These are phyloP conservation scores for Kwoniella newhampshirensis DNA, from an alignment of 768 basidiomycete species.

Conservation along the genomic window DNA sequence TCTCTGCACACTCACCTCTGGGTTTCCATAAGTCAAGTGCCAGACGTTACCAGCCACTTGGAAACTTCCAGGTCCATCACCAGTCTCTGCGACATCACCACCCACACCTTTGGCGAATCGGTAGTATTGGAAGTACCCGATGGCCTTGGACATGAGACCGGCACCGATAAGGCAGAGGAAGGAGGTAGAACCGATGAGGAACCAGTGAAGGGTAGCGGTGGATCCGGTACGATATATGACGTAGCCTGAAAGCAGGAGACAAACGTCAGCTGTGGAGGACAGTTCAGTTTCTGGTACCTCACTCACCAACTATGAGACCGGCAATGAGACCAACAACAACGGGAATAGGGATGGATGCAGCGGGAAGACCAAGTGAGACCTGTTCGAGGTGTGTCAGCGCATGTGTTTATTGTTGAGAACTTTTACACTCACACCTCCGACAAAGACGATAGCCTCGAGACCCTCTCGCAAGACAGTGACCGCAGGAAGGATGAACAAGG, in stretches of 20 bases:
- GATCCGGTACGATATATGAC: conserved; percentile 52
- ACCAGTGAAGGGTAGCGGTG: conserved; percentile 68
- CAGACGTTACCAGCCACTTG: conserved; percentile 79
- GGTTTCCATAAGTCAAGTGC: conserved; percentile 53
- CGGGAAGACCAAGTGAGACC: conserved; percentile 77
- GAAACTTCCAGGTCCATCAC: conserved; percentile 77
- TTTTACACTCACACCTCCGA: conserved; percentile 73
- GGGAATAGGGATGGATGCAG: conserved; percentile 83
- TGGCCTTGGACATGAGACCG: conserved; percentile 70
- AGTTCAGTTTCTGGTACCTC: neutral
- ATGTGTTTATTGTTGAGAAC: neutral
- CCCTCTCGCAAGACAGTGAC: conserved; percentile 94
- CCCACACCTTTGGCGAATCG: conserved; percentile 60
- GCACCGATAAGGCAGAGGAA: conserved; percentile 89
- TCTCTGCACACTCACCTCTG: conserved; percentile 20
- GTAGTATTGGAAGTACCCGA: conserved; percentile 71
- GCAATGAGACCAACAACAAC: conserved; percentile 79
- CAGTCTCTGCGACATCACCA: conserved; percentile 60
- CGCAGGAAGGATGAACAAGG: conserved; percentile 82
- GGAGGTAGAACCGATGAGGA: conserved; percentile 89
- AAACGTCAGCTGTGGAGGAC: neutral
- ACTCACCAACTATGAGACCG: conserved; percentile 67
- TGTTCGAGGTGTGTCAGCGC: neutral
- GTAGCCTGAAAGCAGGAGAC: conserved; percentile 29
- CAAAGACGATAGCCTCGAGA: conserved; percentile 88